These are phyloP conservation scores for Trypanosoma caninum DNA, from an alignment of 208 protist genomes.

Conservation along the genomic window DNA sequence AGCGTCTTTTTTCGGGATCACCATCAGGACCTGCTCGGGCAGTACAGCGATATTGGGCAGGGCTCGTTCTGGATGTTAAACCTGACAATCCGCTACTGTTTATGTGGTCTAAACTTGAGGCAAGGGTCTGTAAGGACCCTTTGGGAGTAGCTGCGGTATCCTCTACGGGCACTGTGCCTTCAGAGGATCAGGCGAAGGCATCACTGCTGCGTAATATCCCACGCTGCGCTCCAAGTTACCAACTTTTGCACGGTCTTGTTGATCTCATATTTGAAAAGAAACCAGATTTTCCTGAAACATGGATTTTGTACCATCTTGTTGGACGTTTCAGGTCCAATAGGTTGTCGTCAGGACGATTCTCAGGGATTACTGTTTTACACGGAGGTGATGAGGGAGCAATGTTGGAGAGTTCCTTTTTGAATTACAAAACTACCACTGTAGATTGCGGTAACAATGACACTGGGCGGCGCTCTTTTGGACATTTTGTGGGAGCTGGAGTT, in stretches of 20 bases:
- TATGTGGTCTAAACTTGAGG: conserved; percentile 48
- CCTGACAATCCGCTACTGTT: conserved; percentile 59
- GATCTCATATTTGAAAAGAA: conserved; percentile 60
- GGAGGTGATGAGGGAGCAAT: not conserved
- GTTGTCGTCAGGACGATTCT: conserved; percentile 41
- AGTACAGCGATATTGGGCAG: conserved; percentile 31
- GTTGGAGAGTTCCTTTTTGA: conserved; percentile 42
- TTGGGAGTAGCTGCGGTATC: conserved; percentile 19
- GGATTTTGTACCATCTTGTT: conserved; percentile 55
- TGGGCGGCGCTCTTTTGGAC: conserved; percentile 1
- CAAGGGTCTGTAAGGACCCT: conserved; percentile 43
- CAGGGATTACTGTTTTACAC: conserved; percentile 15
- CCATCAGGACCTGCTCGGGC: conserved; percentile 24
- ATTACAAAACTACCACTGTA: conserved; percentile 22
- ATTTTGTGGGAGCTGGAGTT: too few relatives aligned
- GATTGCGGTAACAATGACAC: conserved; percentile 16
- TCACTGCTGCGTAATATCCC: conserved; percentile 52
- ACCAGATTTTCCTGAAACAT: conserved; percentile 57
- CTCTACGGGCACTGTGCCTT: conserved; percentile 17
- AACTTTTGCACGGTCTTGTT: conserved; percentile 33
- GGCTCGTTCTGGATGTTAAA: conserved; percentile 42
- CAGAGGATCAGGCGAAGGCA: conserved; percentile 44
- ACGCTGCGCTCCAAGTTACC: conserved; percentile 37
- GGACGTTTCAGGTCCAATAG: conserved; percentile 31
- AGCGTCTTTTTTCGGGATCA: conserved; percentile 42